Conservation (phyloP, 371 early-diverging fungal genomes). For the Homolaphlyctis polyrhiza region DNA sequence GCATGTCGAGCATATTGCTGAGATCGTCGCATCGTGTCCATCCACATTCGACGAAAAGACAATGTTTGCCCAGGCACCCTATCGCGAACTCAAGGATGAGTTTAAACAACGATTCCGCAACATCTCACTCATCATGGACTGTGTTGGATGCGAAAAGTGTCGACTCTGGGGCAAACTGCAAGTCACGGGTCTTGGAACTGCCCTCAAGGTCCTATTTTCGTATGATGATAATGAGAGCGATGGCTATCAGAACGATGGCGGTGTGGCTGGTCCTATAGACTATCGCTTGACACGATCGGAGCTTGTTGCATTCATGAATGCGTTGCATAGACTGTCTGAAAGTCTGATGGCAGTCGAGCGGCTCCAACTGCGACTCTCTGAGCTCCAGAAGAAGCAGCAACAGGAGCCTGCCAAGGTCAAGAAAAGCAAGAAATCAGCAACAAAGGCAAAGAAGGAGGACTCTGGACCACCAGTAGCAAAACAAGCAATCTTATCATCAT, state of each 20-base stretch:
- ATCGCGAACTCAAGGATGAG: slow-evolving; percentile 63
- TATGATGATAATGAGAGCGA: slow-evolving; percentile 57
- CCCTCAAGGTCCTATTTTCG: slow-evolving; percentile 90
- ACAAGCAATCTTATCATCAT: neutral
- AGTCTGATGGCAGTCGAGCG: slow-evolving; percentile 31
- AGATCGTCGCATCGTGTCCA: slow-evolving; percentile 56
- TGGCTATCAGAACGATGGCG: slow-evolving; percentile 17
- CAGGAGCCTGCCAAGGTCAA: neutral
- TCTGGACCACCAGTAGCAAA: neutral
- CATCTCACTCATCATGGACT: slow-evolving; percentile 94
- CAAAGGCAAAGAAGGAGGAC: neutral
- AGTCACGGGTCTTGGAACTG: slow-evolving; percentile 79
- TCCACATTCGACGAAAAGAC: slow-evolving; percentile 82
- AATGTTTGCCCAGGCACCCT: slow-evolving; percentile 55
- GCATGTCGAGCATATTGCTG: slow-evolving; percentile 56
- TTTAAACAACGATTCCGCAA: slow-evolving; percentile 91
- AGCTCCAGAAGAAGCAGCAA: neutral
- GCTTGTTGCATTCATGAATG: slow-evolving; percentile 89
- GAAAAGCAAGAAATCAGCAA: neutral
- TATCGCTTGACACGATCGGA: slow-evolving; percentile 64
- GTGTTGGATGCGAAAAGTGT: slow-evolving; percentile 98
- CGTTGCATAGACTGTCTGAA: slow-evolving; percentile 76
- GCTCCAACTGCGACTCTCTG: slow-evolving; percentile 6
- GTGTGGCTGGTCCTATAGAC: slow-evolving; percentile 21
- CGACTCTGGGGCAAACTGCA: slow-evolving; percentile 94